A percentile compares a stretch with the other conserved stretches of the same genome.
phyloP scores from a whole-genome alignment of 345 rosid species.

The Passiflora organensis region DNA sequence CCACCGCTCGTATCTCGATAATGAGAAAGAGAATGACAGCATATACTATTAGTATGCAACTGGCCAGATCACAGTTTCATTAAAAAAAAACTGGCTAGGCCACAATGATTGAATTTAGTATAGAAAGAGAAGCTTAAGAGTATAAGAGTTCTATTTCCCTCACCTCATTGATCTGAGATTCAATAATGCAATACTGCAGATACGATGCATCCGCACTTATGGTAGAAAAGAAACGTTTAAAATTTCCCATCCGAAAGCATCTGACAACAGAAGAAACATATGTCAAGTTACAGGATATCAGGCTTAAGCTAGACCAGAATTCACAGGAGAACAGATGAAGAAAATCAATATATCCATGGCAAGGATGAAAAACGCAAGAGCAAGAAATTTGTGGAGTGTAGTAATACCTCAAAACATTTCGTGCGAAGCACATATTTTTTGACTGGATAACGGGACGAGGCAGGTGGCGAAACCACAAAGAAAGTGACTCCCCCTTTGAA shows the following conservation, averaged over 20 bases:
- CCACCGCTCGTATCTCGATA: conserved; percentile 56
- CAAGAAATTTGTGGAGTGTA: neutral
- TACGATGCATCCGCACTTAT: conserved; percentile 67
- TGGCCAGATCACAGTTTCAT: too few relatives aligned
- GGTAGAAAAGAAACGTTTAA: conserved; percentile 47
- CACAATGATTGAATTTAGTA: too few relatives aligned
- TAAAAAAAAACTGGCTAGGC: too few relatives aligned
- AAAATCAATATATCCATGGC: too few relatives aligned
- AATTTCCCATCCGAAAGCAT: conserved; percentile 55
- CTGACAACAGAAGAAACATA: conserved; percentile 29
- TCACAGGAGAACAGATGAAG: neutral
- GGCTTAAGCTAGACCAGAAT: neutral
- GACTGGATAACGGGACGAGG: conserved; percentile 51
- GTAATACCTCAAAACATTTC: conserved; percentile 57
- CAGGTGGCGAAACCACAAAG: conserved; percentile 70
- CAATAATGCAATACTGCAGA: conserved; percentile 44
- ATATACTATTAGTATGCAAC: too few relatives aligned
- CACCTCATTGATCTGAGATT: neutral
- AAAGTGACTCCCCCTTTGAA: conserved; percentile 82
- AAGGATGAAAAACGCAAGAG: too few relatives aligned
- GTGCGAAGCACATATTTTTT: conserved; percentile 69
- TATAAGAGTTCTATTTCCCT: too few relatives aligned
- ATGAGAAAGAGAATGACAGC: conserved; percentile 3
- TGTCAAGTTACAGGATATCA: conserved; percentile 4
- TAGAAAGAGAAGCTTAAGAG: too few relatives aligned